phyloP scores from a whole-genome alignment of 805 yeast genomes.

The Wickerhamiella sergipiensis region DNA sequence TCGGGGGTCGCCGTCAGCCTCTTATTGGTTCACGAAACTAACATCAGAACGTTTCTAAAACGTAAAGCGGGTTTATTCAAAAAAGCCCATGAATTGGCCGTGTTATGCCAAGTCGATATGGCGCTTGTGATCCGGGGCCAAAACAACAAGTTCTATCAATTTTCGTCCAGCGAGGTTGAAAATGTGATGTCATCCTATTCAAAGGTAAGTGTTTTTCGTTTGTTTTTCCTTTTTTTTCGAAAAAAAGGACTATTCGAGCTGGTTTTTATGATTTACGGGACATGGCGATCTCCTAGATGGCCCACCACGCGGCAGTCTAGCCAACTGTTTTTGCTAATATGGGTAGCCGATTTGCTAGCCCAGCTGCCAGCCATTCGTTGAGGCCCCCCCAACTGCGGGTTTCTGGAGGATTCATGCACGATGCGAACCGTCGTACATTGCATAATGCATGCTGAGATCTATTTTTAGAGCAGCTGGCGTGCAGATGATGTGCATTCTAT shows the following conservation, averaged over 20 bases:
- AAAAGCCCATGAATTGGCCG: slow-evolving; percentile 74
- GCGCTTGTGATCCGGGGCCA: slow-evolving; percentile 80
- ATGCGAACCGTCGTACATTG: neutral
- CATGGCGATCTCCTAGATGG: too few relatives aligned
- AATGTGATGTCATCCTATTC: slow-evolving; percentile 34
- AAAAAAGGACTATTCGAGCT: too few relatives aligned
- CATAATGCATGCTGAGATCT: neutral
- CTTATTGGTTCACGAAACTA: neutral
- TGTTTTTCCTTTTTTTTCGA: too few relatives aligned
- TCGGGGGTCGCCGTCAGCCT: neutral
- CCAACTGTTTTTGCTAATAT: too few relatives aligned
- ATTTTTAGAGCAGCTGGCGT: neutral
- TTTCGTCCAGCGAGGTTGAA: slow-evolving; percentile 53
- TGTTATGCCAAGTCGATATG: slow-evolving; percentile 82
- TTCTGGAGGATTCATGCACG: neutral
- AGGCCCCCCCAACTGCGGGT: too few relatives aligned
- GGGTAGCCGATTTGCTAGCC: too few relatives aligned
- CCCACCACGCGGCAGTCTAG: too few relatives aligned
- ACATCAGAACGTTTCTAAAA: slow-evolving; percentile 59
- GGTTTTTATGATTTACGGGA: neutral
- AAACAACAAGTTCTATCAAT: slow-evolving; percentile 69
- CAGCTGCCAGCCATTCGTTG: too few relatives aligned
- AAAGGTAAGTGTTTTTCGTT: slow-evolving; percentile 6
- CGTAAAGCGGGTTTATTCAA: slow-evolving; percentile 84
- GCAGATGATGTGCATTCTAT: neutral